These are phyloP conservation scores for Brassica cretica DNA, from an alignment of 345 rosid genomes.

Conservation along the genomic window DNA sequence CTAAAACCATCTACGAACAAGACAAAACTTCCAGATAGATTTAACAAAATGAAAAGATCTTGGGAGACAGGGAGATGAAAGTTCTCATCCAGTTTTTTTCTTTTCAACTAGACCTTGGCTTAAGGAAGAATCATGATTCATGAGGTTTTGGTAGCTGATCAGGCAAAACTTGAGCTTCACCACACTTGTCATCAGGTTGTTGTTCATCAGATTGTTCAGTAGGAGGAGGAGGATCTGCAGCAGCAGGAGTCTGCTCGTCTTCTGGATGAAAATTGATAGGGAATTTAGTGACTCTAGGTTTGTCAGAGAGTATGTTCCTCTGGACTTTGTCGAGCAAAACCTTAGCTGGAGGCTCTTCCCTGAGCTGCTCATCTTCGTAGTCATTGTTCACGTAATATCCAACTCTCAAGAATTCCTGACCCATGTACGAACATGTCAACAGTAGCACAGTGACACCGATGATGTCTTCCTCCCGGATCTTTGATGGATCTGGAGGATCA, in stretches of 20 bases:
- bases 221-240: constrained; percentile 44
- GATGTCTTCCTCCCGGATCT: constrained; percentile 85
- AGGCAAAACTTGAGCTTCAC: constrained; percentile 24
- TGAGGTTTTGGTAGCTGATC: constrained; percentile 10
- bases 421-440: constrained; percentile 82
- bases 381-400: constrained; percentile 94
- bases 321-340: constrained; percentile 76
- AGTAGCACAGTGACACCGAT: constrained; percentile 84
- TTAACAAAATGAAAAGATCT: background rate
- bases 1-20: constrained; percentile 5
- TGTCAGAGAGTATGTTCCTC: constrained; percentile 80
- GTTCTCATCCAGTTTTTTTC: background rate
- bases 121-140: constrained; percentile 5
- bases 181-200: constrained; percentile 15
- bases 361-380: constrained; percentile 79
- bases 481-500: constrained; percentile 87
- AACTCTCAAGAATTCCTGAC: constrained; percentile 82
- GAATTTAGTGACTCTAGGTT: constrained; percentile 93
- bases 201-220: constrained; percentile 18
- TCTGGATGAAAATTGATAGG: constrained; percentile 93
- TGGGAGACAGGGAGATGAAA: background rate
- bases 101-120: background rate
- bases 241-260: constrained; percentile 51
- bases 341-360: constrained; percentile 89
- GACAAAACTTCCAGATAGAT: background rate